These are phyloP conservation scores for Lichtheimia corymbifera DNA, from an alignment of 371 early-diverging fungal genomes.

Conservation along the genomic window DNA sequence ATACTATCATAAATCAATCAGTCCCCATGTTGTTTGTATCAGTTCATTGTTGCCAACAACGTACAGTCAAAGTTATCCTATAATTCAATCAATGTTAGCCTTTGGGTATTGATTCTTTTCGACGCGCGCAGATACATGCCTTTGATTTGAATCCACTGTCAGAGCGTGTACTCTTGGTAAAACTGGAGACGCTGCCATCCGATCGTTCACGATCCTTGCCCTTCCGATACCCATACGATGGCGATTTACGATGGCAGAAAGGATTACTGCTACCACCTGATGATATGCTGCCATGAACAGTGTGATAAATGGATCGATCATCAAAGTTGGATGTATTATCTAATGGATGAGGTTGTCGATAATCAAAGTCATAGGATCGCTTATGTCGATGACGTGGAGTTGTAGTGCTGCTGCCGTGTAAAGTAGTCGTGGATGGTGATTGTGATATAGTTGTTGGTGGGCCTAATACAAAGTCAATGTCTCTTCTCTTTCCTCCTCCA, in stretches of 20 bases:
- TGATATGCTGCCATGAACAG: background rate
- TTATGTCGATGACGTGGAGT: slow-evolving; percentile 14
- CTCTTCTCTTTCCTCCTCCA: no score
- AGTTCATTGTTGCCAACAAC: background rate
- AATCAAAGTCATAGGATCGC: slow-evolving; percentile 14
- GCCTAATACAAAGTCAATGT: background rate
- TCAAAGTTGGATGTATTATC: slow-evolving; percentile 6
- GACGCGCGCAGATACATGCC: background rate
- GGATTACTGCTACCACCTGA: background rate
- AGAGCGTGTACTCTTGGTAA: background rate
- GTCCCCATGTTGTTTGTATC: background rate
- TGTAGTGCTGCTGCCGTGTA: background rate
- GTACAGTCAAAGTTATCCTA: slow-evolving; percentile 18
- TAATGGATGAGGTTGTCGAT: slow-evolving; percentile 7
- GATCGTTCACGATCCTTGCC: slow-evolving; percentile 13
- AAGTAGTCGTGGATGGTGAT: slow-evolving; percentile 7
- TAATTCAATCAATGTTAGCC: background rate
- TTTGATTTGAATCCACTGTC: slow-evolving; percentile 4
- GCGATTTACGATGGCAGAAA: background rate
- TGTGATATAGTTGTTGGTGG: background rate
- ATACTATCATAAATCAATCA: slow-evolving; percentile 7
- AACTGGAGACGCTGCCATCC: slow-evolving; percentile 5
- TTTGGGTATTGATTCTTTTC: background rate
- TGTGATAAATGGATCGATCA: slow-evolving; percentile 7
- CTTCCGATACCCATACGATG: slow-evolving; percentile 13